Conservation (phyloP, 2,329 filamentous ascomycete genomes). For the Fusarium oxysporum region DNA sequence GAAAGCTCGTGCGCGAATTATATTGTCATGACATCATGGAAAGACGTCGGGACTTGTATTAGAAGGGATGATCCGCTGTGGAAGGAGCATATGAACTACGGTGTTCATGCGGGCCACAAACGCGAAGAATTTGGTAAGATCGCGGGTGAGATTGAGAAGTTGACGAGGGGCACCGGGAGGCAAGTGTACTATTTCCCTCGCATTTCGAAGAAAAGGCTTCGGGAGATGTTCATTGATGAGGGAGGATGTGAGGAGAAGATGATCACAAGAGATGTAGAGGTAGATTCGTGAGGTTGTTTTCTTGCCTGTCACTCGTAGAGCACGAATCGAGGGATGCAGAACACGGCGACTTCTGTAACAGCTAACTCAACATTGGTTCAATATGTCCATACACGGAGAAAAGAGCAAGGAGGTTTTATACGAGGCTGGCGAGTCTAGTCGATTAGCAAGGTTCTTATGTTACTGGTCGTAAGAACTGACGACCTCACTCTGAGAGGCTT, state of each 20-base stretch:
- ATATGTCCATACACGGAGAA: too few species aligned
- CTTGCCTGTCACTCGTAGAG: rapidly evolving
- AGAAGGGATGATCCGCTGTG: background rate
- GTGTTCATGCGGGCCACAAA: background rate
- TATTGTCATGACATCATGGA: background rate
- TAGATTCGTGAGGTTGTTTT: background rate
- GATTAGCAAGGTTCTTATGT: rapidly evolving
- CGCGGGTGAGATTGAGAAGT: background rate
- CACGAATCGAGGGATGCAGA: rapidly evolving
- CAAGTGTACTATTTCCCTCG: background rate
- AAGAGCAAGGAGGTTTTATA: rapidly evolving
- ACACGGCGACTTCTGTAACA: rapidly evolving
- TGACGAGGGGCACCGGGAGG: background rate
- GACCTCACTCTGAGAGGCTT: too few species aligned
- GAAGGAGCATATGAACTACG: background rate
- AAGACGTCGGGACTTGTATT: background rate
- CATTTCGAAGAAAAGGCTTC: background rate
- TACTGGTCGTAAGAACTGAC: too few species aligned
- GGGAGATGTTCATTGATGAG: background rate
- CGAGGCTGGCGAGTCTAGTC: rapidly evolving
- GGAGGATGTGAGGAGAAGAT: background rate
- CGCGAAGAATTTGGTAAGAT: background rate
- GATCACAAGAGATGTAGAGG: background rate
- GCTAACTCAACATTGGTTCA: too few species aligned
- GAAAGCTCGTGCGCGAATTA: background rate